Evolutionary conservation across 2,329 filamentous ascomycete genomes (phyloP), one percentile per base, ranked within the genome.

Genomic region (Akanthomyces lecanii): DNA sequence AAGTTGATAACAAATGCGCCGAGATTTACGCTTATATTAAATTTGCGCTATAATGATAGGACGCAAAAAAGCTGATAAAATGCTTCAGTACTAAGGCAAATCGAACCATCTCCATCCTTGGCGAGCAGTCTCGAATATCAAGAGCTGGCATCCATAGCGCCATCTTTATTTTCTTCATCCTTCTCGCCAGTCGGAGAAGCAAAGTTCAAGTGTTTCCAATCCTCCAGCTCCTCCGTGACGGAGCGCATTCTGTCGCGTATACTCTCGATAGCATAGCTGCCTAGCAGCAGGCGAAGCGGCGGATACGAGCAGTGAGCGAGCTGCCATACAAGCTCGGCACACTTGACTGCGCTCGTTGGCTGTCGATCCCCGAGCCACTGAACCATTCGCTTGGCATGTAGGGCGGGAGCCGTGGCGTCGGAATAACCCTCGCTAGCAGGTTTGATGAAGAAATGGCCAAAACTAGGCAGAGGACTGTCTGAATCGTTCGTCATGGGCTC

Each of bases 301-400:
- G 95, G 95, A 73, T 92, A 97, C n/a, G 87, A 89, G 77, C 94
- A 98, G 79, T 98, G 95, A 0, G 89, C 95, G 50, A 98, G 78
- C 79, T 97, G 88, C 95, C 95, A 98, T 7, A 97, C 89, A 63
- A 98, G 78, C 78, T 98, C 92, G 3, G 92, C 92, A 65, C 92
- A 94, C 76, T 96, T 97, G 61, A 97, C 89, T 0, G 92, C 92
- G 74, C 91, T 96, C 14, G 92, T 95, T 5, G 94, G 94, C 75
- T 98, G 94, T 65, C 91, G 86, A 71, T 97, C 92, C 18, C 91
- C 91, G 23, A 98, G 81, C 95, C 95, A 98, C 75, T 96, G 92
- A 14, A 98, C 86, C 83, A 98, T 95, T 33, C 94, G 82, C 70
- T 90, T 89, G 1, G 93, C 92, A 76, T 99, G 95, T 3, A 93